Percentiles rank a stretch among this genome's conserved stretches.
Evolutionary conservation across 2,329 filamentous ascomycete species (phyloP).

Genomic region (Ilyonectria robusta): DNA sequence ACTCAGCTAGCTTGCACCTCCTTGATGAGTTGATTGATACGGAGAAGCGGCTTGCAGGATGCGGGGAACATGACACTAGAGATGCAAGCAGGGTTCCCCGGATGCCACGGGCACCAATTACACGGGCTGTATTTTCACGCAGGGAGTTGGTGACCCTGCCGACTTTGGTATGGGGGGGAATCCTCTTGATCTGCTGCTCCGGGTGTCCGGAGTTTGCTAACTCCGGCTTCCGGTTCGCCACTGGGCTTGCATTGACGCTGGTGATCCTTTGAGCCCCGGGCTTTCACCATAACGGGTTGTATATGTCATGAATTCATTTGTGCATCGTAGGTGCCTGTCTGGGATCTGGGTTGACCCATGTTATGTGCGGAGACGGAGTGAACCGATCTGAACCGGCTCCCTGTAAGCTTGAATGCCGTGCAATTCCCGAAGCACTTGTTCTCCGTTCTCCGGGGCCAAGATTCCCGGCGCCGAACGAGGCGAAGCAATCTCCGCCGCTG

Average conservation of each 20-base stretch:
- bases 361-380: background rate
- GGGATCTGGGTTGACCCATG: background rate
- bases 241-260: background rate
- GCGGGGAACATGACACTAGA: background rate
- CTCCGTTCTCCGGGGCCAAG: background rate
- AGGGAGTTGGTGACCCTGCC: background rate
- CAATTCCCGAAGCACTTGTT: background rate
- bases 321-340: background rate
- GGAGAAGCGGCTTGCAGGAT: background rate
- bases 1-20: too few species aligned
- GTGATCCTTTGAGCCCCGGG: background rate
- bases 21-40: too few species aligned
- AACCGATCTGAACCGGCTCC: background rate
- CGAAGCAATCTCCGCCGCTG: background rate
- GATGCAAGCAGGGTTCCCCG: background rate
- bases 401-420: background rate
- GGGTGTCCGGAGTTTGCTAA: background rate
- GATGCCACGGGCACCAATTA: background rate
- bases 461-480: background rate
- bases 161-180: background rate
- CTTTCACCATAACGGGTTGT: background rate
- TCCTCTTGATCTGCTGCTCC: background rate
- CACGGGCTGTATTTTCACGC: background rate
- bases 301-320: background rate
- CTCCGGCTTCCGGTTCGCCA: background rate